Base-by-base conservation (phyloP, 164 flowering plant species). In the Piper longum region DNA sequence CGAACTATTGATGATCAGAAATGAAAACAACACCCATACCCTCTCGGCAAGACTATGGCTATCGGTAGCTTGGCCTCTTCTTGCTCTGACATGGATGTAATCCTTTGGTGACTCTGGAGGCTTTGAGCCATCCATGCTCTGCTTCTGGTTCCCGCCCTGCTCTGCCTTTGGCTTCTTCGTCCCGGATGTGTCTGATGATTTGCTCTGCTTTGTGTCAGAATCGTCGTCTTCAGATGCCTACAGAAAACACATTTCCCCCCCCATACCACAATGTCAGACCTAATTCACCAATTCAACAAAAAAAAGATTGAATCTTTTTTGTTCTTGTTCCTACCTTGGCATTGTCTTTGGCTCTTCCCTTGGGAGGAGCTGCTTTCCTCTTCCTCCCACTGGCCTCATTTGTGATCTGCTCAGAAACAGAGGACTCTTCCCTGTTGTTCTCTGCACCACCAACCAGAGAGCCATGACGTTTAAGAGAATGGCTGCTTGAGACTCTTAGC, bases 41-140 rank as follows among this genome's bases (percentile, higher is more conserved):
- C 98, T 83, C 81, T 92, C 98, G 9, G 98, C 98, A 13, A 91
- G 81, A 69, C 98, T 91, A 61, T 92, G 98, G 69, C 96, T 93
- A 67, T 93, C 97, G 48, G 98, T 93, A 13, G 98, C 97, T 72
- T 93, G 97, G 64, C 98, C 98, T 70, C 98, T 84, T 71, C 98
- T 78, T 60, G 98, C 98, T 67, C 98, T 83, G 54, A 93, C 98
- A 80, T 93, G 98, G 60, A 93, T 89, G 63, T 86, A 93, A 60
- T 93, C 98, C 76, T 89, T 93, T 7, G 80, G 83, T 9, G 95
- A 81, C 74, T 92, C 98, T 0, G 85, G 80, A n/a, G 82, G 79
- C 81, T 91, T 85, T 41, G 66, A 45, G 66, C 64, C 72, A 4
- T 72, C 76, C 52, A 75, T 75, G 13, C 43, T 60, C 39, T 71